Percentiles rank a stretch among this genome's conserved stretches.
Evolutionary conservation across 352 stramenopile species (phyloP).

Genomic region (Pythium chondricola): DNA sequence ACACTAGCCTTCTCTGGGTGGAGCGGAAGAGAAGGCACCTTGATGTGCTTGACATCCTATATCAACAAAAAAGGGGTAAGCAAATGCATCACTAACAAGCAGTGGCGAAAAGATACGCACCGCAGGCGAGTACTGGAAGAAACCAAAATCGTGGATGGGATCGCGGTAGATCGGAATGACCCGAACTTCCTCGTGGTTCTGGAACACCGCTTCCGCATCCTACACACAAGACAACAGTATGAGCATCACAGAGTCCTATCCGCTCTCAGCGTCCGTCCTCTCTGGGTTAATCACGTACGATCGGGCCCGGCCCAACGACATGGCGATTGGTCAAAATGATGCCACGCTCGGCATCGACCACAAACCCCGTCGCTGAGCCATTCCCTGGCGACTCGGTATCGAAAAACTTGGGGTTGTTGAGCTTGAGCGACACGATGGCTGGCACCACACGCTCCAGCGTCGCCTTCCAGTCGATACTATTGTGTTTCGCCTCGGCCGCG

Average conservation of each 20-base stretch:
- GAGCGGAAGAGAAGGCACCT: constrained; percentile 70
- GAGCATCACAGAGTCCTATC: too few species aligned
- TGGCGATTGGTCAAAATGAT: constrained; percentile 93
- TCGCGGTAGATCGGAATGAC: constrained; percentile 90
- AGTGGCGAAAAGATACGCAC: constrained; percentile 19
- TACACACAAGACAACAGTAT: constrained; percentile 17
- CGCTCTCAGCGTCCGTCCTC: too few species aligned
- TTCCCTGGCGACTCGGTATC: constrained; percentile 86
- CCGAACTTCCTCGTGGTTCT: constrained; percentile 93
- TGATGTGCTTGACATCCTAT: constrained; percentile 86
- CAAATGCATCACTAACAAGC: too few species aligned
- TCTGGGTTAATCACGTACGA: constrained; percentile 37
- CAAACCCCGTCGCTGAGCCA: constrained; percentile 88
- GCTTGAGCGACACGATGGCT: constrained; percentile 84
- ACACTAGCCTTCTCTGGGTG: constrained; percentile 81
- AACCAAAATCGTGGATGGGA: constrained; percentile 92
- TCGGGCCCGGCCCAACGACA: constrained; percentile 81
- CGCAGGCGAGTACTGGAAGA: constrained; percentile 86
- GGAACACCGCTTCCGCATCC: constrained; percentile 88
- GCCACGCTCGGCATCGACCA: constrained; percentile 87
- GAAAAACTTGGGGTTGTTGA: constrained; percentile 89
- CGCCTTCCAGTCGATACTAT: constrained; percentile 72
- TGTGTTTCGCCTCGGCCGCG: constrained; percentile 57
- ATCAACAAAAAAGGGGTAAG: too few species aligned
- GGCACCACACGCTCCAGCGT: constrained; percentile 82